Evolutionary conservation across 2,329 filamentous ascomycete genomes (phyloP).

Genomic region (Talaromyces marneffei): DNA sequence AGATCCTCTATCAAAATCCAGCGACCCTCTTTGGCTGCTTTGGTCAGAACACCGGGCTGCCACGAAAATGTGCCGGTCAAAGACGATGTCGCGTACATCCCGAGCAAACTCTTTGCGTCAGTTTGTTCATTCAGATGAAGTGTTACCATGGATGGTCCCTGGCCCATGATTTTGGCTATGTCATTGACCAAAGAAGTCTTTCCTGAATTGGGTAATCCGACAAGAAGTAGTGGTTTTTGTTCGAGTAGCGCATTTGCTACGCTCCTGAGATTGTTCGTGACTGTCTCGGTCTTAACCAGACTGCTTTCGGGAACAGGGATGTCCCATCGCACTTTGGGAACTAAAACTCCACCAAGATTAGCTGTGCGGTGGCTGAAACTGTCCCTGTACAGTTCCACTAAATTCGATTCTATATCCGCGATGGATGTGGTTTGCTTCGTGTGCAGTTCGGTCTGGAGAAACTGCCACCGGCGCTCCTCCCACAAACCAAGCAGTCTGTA

Average conservation of each 20-base stretch:
- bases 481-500: conserved; percentile 66
- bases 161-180: conserved; percentile 71
- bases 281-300: conserved; percentile 67
- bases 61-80: conserved; percentile 86
- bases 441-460: conserved; percentile 26
- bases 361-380: conserved; percentile 56
- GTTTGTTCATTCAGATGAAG: conserved; percentile 97
- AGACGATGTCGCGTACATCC: conserved; percentile 84
- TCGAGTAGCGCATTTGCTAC: conserved; percentile 64
- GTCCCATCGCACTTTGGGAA: conserved; percentile 54
- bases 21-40: conserved; percentile 84
- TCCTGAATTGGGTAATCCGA: conserved; percentile 77
- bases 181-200: conserved; percentile 86
- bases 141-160: conserved; percentile 78
- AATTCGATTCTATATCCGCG: conserved; percentile 18
- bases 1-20: conserved; percentile 98
- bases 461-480: conserved; percentile 54
- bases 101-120: conserved; percentile 92
- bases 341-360: conserved; percentile 60
- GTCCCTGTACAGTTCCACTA: conserved; percentile 26
- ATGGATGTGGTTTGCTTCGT: conserved; percentile 17
- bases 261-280: conserved; percentile 62
- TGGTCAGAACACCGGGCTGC: conserved; percentile 87
- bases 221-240: conserved; percentile 68
- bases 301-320: conserved; percentile 45